Base-by-base conservation (phyloP, 208 protist species). In the Balamuthia mandrillaris region DNA sequence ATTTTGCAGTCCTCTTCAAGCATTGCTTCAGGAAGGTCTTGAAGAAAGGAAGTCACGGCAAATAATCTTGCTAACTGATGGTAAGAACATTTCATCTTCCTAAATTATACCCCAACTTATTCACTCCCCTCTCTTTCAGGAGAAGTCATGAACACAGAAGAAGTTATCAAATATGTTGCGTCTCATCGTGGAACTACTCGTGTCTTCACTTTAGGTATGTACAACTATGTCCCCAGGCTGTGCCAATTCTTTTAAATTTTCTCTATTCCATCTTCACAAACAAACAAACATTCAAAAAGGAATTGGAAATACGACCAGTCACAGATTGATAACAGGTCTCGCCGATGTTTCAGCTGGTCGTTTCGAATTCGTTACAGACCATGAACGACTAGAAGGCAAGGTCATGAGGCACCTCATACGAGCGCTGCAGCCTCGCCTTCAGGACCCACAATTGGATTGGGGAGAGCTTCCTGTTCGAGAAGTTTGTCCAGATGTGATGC, bases 31-130 rank as follows among this genome's bases (percentile, higher is more conserved):
- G 2, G 47, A 27, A 4, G 47, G 49, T 1, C 35, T 42, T 31
- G 44, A 49, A 9, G 37, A 44, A 4, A 33, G 31, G 21, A 37
- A 54, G 12, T 52, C 81, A 9, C 81, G 81, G 12, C 45, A 70
- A 10, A 33, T 85, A 47, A 72, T 85, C 10, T 24, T 85, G n/a
- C 45, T 85, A 2, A 85, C 81, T 37, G 81, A 85, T 27, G 81
- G 81, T 54, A 44, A 21, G n/a, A n/a, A n/a, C n/a, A 44, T 24
- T 1, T 7, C 31, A 1, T 29, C 4, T 33, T 4, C 3, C 1
- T 33, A 3, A 1, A 31, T 1, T 37, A 7, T 63, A 9, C 14
- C 27, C 2, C 56, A 0, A 7, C 35, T 35, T 27, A 5, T 12
- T 31, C 35, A 16, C 2, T 3, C 9, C 10, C 35, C 60, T 24